Percentiles rank a stretch among this genome's conserved stretches.
Evolutionary conservation across 1,139 yeast species (phyloP).

Genomic region (Taphrina populina): DNA sequence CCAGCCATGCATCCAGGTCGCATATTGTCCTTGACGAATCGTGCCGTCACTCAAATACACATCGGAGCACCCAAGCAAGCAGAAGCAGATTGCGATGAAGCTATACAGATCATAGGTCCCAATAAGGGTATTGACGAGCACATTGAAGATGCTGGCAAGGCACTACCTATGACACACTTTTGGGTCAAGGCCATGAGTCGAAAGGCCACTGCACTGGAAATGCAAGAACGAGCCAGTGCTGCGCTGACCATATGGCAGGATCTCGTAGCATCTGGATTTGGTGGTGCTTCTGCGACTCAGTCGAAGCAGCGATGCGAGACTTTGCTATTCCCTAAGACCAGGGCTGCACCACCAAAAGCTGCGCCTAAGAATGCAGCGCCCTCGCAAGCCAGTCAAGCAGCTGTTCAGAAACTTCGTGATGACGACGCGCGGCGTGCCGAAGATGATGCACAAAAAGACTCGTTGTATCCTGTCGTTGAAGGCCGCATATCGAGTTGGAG

Average conservation of each 20-base stretch:
- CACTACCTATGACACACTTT: slow-evolving; percentile 56
- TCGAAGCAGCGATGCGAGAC: slow-evolving; percentile 77
- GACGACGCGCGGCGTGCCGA: slow-evolving; percentile 53
- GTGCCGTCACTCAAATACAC: slow-evolving; percentile 68
- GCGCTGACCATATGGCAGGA: slow-evolving; percentile 63
- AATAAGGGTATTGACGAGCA: slow-evolving; percentile 46
- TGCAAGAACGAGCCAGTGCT: slow-evolving; percentile 64
- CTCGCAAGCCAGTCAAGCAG: slow-evolving; percentile 36
- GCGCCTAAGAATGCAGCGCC: slow-evolving; percentile 27
- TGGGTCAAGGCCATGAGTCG: slow-evolving; percentile 69
- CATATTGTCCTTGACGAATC: slow-evolving; percentile 70
- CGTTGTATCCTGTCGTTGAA: slow-evolving; percentile 62
- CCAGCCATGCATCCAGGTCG: slow-evolving; percentile 67
- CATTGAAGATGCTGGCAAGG: slow-evolving; percentile 52
- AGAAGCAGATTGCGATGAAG: slow-evolving; percentile 56
- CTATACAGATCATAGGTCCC: slow-evolving; percentile 58
- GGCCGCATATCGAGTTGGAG: slow-evolving; percentile 63
- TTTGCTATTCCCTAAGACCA: slow-evolving; percentile 47
- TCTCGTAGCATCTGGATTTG: slow-evolving; percentile 66
- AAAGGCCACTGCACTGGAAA: slow-evolving; percentile 81
- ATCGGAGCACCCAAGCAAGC: slow-evolving; percentile 73
- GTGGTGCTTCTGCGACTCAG: slow-evolving; percentile 66
- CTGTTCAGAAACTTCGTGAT: slow-evolving; percentile 44
- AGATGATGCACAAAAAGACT: slow-evolving; percentile 55
- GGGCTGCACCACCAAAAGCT: slow-evolving; percentile 20